These are phyloP conservation scores for Macrophomina tecta DNA, from an alignment of 2,329 filamentous ascomycete species.

Conservation along the genomic window DNA sequence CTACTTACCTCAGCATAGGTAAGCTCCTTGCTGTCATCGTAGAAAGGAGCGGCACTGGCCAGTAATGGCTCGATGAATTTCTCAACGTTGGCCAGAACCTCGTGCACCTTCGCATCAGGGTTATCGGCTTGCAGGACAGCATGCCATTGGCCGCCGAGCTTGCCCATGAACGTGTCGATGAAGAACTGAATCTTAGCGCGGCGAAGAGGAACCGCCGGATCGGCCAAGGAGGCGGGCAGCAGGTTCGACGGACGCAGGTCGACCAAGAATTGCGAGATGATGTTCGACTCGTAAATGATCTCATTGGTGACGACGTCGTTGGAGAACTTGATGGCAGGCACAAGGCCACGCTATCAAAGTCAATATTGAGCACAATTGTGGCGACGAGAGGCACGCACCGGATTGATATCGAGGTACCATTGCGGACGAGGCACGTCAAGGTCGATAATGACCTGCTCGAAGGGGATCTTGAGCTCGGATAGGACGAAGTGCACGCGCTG, in stretches of 20 bases:
- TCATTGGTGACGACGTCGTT: conserved; percentile 54
- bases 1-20: conserved; percentile 74
- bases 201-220: conserved; percentile 61
- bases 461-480: conserved; percentile 68
- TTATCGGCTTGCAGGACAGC: conserved; percentile 54
- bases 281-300: conserved; percentile 74
- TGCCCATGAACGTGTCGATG: conserved; percentile 70
- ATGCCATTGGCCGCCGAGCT: conserved; percentile 59
- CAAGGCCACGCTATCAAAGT: conserved; percentile 66
- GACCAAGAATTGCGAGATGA: conserved; percentile 74
- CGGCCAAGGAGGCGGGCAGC: conserved; percentile 60
- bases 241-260: conserved; percentile 74
- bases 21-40: conserved; percentile 56
- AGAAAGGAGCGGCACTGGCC: conserved; percentile 49
- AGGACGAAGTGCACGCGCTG: conserved; percentile 78
- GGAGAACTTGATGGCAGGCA: conserved; percentile 72
- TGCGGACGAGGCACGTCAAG: conserved; percentile 69
- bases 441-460: conserved; percentile 76
- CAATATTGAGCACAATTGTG: not conserved
- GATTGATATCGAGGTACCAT: conserved; percentile 79
- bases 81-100: conserved; percentile 61
- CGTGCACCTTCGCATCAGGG: conserved; percentile 54
- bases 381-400: conserved; percentile 49
- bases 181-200: conserved; percentile 76
- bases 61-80: conserved; percentile 79